Evolutionary conservation across 345 rosid species (phyloP).

Genomic region (Raphanus sativus): DNA sequence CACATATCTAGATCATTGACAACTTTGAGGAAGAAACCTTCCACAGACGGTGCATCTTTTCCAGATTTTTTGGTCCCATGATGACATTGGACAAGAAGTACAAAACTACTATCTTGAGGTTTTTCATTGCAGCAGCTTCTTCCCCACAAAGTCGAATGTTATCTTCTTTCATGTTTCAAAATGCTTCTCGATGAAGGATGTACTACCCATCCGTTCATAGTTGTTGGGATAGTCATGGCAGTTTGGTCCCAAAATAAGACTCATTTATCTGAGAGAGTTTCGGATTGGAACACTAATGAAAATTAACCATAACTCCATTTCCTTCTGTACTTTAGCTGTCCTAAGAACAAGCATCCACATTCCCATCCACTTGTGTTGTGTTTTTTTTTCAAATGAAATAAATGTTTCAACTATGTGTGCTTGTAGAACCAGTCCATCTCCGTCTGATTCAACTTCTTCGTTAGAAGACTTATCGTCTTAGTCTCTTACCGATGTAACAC

Average conservation of each 20-base stretch:
- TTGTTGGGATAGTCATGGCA: not conserved
- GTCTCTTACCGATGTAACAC: no score
- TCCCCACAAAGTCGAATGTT: not conserved
- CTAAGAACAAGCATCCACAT: not conserved
- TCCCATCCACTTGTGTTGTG: not conserved
- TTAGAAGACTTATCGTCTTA: no score
- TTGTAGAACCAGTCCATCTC: no score
- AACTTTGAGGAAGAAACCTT: not conserved
- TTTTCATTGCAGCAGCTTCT: not conserved
- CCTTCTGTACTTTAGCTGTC: not conserved
- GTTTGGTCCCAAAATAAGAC: not conserved
- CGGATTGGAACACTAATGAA: not conserved
- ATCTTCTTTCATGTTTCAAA: not conserved
- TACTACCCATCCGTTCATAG: not conserved
- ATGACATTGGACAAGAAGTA: not conserved
- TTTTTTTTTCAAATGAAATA: no score
- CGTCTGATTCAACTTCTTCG: no score
- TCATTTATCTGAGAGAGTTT: not conserved
- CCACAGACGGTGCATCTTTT: not conserved
- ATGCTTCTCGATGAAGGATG: not conserved
- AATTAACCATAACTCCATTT: not conserved
- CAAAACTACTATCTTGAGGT: not conserved
- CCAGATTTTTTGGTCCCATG: not conserved
- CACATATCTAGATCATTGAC: not conserved
- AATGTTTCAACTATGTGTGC: no score